Conservation (phyloP, 176 grass and related monocot species). For the Aegilops sharonensis region DNA sequence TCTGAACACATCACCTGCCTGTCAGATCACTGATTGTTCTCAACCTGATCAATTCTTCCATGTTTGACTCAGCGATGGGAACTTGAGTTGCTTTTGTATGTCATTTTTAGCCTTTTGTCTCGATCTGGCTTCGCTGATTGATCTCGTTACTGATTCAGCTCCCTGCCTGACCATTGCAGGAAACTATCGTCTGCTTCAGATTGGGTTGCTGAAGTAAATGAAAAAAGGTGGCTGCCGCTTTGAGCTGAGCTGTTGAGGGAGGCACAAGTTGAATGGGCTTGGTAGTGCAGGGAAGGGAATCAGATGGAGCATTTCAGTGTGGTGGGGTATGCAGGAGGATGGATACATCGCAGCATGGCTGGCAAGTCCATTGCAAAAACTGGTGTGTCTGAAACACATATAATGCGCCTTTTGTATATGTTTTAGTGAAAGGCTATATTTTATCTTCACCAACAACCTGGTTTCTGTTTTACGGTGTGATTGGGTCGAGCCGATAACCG, state of each 20-base stretch:
- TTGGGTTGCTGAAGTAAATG: neutral
- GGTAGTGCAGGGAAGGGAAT: neutral
- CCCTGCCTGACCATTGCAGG: neutral
- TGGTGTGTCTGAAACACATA: neutral
- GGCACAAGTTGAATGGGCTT: neutral
- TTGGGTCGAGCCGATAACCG: neutral
- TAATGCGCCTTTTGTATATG: neutral
- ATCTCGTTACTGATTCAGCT: neutral
- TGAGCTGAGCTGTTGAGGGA: neutral
- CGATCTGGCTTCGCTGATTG: neutral
- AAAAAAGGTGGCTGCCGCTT: neutral
- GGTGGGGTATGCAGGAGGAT: neutral
- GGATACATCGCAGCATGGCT: neutral
- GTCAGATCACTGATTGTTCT: neutral
- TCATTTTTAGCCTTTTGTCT: neutral
- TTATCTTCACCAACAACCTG: neutral
- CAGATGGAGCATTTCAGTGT: neutral
- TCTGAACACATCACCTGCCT: neutral
- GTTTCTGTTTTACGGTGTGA: neutral
- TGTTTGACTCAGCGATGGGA: neutral
- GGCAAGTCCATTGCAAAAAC: neutral
- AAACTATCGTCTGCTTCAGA: neutral
- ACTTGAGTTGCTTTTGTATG: neutral
- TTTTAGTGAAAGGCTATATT: neutral
- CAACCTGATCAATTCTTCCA: constrained; percentile 9